These are phyloP conservation scores for Erodium moschatum DNA, from an alignment of 441 rosid species.

Conservation along the genomic window DNA sequence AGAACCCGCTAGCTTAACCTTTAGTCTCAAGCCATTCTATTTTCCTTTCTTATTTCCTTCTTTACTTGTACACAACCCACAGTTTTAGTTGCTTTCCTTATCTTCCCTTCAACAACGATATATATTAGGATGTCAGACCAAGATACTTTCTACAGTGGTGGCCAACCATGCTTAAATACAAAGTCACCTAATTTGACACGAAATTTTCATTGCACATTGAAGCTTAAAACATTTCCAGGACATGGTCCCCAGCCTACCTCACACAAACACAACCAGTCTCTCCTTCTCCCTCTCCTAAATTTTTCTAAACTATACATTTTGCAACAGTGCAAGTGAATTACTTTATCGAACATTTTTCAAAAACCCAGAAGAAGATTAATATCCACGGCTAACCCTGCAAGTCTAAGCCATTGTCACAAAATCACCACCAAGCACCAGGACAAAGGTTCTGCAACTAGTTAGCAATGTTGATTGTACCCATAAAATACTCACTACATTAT, in stretches of 20 bases:
- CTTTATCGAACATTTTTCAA: neutral
- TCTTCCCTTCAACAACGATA: conserved; percentile 4
- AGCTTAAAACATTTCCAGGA: neutral
- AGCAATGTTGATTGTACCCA: neutral
- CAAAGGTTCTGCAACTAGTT: neutral
- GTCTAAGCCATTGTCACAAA: neutral
- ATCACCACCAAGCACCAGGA: neutral
- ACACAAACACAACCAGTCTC: conserved; percentile 4
- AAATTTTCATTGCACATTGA: neutral
- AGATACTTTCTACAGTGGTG: neutral
- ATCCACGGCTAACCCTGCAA: conserved; percentile 3
- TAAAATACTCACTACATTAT: neutral
- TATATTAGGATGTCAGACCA: conserved; percentile 3
- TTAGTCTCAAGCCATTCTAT: conserved; percentile 8
- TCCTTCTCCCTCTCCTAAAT: neutral
- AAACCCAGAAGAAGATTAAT: neutral
- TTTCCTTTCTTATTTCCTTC: conserved; percentile 3
- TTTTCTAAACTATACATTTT: neutral
- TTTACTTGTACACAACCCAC: neutral
- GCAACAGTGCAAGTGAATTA: neutral
- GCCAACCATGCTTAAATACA: conserved; percentile 6
- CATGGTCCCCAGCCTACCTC: conserved; percentile 5
- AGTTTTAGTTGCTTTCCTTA: conserved; percentile 4
- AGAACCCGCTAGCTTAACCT: conserved; percentile 6
- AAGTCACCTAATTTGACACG: neutral